These are phyloP conservation scores for Aureobasidium zeae DNA, from an alignment of 2,329 filamentous ascomycete genomes.

Conservation along the genomic window DNA sequence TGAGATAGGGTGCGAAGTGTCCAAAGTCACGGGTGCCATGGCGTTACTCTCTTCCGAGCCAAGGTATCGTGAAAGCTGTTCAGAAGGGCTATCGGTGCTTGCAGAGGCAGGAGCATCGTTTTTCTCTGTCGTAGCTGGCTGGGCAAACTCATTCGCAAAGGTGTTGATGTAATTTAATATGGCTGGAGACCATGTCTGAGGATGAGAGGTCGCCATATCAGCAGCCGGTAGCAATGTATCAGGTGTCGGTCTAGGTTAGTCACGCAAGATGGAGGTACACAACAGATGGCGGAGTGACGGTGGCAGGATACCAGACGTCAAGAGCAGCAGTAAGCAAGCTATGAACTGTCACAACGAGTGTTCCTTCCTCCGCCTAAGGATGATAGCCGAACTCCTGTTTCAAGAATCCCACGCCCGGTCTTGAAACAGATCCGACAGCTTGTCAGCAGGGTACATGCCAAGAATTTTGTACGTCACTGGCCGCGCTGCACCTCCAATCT, in stretches of 20 bases:
- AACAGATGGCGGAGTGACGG: neutral
- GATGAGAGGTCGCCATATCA: neutral
- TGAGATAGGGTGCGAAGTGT: conserved; percentile 50
- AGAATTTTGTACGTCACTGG: too few relatives aligned
- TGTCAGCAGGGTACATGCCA: too few relatives aligned
- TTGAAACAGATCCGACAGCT: too few relatives aligned
- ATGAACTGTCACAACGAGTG: too few relatives aligned
- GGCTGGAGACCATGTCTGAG: conserved; percentile 6
- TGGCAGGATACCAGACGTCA: too few relatives aligned
- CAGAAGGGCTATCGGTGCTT: conserved; percentile 22
- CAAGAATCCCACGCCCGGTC: too few relatives aligned
- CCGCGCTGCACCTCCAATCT: too few relatives aligned
- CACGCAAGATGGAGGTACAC: too few relatives aligned
- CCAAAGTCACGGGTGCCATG: conserved; percentile 32
- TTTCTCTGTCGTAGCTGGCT: neutral
- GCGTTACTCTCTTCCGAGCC: conserved; percentile 37
- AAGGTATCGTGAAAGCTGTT: conserved; percentile 41
- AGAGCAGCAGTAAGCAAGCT: too few relatives aligned
- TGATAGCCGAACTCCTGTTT: conserved; percentile 4
- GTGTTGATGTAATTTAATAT: conserved; percentile 3
- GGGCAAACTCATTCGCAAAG: conserved; percentile 1
- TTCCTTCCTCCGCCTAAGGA: neutral
- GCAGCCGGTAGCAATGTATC: neutral
- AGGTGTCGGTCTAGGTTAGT: too few relatives aligned
- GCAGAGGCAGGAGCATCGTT: neutral